Percentiles rank a stretch among this genome's conserved stretches.
phyloP scores from a whole-genome alignment of 148 eudicot genomes.

The Heliosperma pusillum region DNA sequence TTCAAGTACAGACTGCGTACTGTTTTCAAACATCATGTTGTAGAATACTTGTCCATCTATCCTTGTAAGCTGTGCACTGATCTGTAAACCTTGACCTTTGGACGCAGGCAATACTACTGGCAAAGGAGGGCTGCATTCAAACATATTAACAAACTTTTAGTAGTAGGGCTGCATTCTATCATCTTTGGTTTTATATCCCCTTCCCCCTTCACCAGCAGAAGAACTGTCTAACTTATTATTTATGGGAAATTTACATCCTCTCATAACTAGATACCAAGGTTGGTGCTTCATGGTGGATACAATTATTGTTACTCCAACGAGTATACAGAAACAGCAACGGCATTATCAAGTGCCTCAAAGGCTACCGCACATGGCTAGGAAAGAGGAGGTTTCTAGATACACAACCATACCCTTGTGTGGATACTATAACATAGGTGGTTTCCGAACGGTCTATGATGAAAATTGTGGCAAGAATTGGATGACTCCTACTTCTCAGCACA shows the following conservation, averaged over 20 bases:
- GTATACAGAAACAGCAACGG: too few species aligned
- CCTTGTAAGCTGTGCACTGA: slow-evolving; percentile 78
- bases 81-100: slow-evolving; percentile 87
- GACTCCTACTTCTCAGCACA: too few species aligned
- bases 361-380: too few species aligned
- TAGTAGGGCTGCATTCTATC: neutral
- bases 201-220: neutral
- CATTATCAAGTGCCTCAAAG: too few species aligned
- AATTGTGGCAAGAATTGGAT: too few species aligned
- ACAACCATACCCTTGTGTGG: too few species aligned
- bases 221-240: neutral
- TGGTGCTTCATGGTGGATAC: neutral
- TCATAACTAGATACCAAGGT: neutral
- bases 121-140: slow-evolving; percentile 74
- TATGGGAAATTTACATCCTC: neutral
- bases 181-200: neutral
- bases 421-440: too few species aligned
- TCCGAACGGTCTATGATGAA: too few species aligned
- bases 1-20: slow-evolving; percentile 63
- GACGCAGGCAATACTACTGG: slow-evolving; percentile 77
- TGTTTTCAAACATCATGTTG: slow-evolving; percentile 83
- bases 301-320: neutral
- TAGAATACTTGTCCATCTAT: slow-evolving; percentile 88
- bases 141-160: slow-evolving; percentile 1
- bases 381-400: too few species aligned